phyloP scores from a whole-genome alignment of 176 grass and related monocot genomes.

The Musa acuminata region DNA sequence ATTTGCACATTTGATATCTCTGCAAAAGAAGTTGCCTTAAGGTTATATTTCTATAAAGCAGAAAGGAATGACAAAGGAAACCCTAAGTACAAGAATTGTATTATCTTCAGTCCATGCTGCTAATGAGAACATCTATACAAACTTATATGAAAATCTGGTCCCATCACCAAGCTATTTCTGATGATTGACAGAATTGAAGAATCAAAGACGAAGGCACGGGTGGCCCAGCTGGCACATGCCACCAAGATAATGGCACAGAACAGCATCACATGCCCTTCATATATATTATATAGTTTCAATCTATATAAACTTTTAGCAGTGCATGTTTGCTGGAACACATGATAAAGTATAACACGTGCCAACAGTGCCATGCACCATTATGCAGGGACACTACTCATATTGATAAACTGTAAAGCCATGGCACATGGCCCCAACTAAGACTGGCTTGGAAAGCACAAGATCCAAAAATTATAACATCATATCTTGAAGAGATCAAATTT shows the following conservation, averaged over 20 bases:
- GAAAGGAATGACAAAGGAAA: constrained; percentile 11
- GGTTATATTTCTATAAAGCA: not conserved
- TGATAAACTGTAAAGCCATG: not conserved
- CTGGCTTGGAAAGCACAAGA: not conserved
- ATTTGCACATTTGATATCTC: constrained; percentile 98
- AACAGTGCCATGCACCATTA: not conserved
- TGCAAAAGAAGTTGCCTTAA: constrained; percentile 27
- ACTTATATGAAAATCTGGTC: not conserved
- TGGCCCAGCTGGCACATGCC: not conserved
- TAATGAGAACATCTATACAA: too few relatives aligned
- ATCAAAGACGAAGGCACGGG: not conserved
- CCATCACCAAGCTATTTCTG: not conserved
- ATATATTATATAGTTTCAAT: not conserved
- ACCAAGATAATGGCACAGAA: not conserved
- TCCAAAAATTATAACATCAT: not conserved
- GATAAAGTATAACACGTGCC: too few relatives aligned
- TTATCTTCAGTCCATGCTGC: not conserved
- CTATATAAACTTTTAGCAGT: too few relatives aligned
- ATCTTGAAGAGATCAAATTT: constrained; percentile 1
- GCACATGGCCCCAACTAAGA: not conserved
- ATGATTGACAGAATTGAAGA: not conserved
- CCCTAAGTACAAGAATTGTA: not conserved
- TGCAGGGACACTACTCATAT: not conserved
- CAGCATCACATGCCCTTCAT: not conserved
- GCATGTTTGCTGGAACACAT: too few relatives aligned